Base-by-base conservation (phyloP, 2,329 filamentous ascomycete species). In the Cladophialophora carrionii region DNA sequence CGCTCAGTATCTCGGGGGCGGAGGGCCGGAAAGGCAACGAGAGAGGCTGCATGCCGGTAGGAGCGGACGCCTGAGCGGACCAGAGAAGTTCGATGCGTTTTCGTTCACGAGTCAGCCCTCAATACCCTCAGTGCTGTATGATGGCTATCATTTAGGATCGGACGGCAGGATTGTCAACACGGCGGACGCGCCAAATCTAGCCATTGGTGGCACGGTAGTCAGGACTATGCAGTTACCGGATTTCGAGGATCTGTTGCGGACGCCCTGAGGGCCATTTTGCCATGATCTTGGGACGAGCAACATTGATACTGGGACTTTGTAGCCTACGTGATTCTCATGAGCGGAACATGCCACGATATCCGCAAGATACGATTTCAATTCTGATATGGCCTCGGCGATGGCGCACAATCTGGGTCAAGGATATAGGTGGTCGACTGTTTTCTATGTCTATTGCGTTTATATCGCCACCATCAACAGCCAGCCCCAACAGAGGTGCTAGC, bases 61-160 rank as follows among this genome's bases (percentile, higher is more conserved):
- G 24, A 31, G n/a, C 46, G 54, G 56, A 32, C 24, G 32, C 12
- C 51, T 32, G 26, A 26, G 14, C 34, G 37, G 46, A 22, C 52
- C 52, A 1, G 65, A 67, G 22, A 63, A 64, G 46, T 68, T 68
- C 55, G 66, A 68, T 32, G 66, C 63, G 5, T 68, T 68, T 43
- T 34, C 60, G 1, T 62, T 67, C 46, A 61, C 57, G 32, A 54
- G 52, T 20, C 26, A n/a, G 32, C 57, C 24, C 24, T 29, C 22
- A 46, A 31, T 37, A 9, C 31, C 4, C 32, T 17, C 57, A 12
- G 54, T 61, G 53, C 48, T 63, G 17, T 66, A 63, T 32, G 56
- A 59, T 48, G 57, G 43, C 22, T 55, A 66, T 41, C 60, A 63
- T 5, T 37, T 57, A 12, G 54, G 29, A 5, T 53, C 57, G 7